Evolutionary conservation across 495 filamentous ascomycete genomes (phyloP).

Genomic region (Xylaria scruposa): DNA sequence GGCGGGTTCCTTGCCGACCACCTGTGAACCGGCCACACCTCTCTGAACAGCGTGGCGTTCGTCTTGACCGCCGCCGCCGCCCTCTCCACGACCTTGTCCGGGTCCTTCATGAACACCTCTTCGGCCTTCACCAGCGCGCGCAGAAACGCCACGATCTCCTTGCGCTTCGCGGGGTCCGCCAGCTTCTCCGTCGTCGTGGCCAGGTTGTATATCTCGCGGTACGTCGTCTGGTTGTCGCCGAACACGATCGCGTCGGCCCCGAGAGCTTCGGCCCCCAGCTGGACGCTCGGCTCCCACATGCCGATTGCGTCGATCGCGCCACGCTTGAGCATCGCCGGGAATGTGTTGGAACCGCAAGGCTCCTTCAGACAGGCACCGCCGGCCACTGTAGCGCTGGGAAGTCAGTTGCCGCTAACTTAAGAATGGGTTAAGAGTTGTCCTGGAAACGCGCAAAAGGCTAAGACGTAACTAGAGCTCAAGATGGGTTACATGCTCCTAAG

Average conservation of each 20-base stretch:
- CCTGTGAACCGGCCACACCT: constrained; percentile 49
- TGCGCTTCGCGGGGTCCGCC: constrained; percentile 39
- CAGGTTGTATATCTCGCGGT: constrained; percentile 54
- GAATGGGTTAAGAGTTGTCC: not conserved
- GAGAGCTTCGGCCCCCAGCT: constrained; percentile 45
- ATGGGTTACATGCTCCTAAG: not conserved
- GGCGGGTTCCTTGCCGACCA: constrained; percentile 45
- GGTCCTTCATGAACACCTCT: constrained; percentile 40
- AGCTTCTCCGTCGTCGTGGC: constrained; percentile 45
- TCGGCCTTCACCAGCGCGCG: constrained; percentile 45
- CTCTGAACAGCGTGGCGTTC: constrained; percentile 41
- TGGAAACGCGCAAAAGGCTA: not conserved
- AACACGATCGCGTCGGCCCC: constrained; percentile 40
- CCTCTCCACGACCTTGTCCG: constrained; percentile 41
- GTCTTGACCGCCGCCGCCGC: constrained; percentile 42
- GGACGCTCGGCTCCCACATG: constrained; percentile 52
- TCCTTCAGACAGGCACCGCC: constrained; percentile 46
- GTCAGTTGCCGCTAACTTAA: not conserved
- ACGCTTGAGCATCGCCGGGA: constrained; percentile 46
- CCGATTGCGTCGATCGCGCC: constrained; percentile 50
- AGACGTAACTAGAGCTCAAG: not conserved
- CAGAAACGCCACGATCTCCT: constrained; percentile 50
- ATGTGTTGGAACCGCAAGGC: constrained; percentile 46
- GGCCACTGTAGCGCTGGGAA: not conserved
- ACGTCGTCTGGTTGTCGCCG: constrained; percentile 46